Evolutionary conservation across 306 rosid species (phyloP).

Genomic region (Medicago ruthenica): DNA sequence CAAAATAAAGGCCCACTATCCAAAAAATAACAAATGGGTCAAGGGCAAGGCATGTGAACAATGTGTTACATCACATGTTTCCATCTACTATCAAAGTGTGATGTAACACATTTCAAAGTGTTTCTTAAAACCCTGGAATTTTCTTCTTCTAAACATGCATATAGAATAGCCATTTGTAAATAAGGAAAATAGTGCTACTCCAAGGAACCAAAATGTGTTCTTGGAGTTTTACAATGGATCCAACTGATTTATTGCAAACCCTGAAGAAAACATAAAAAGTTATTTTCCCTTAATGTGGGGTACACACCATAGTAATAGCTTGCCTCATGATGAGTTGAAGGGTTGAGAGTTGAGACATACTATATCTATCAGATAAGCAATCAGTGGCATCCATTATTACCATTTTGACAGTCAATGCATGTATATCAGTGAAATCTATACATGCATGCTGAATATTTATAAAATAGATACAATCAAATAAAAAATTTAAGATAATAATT

Average conservation of each 20-base stretch:
- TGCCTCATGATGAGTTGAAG: slow-evolving; percentile 33
- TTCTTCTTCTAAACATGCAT: slow-evolving; percentile 8
- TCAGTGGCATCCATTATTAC: slow-evolving; percentile 38
- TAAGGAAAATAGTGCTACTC: background rate
- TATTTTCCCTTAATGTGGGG: slow-evolving; percentile 38
- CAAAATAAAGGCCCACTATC: background rate
- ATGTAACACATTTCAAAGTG: too few species aligned
- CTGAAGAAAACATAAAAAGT: slow-evolving; percentile 4
- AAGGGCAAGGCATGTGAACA: slow-evolving; percentile 33
- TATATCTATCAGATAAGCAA: slow-evolving; percentile 22
- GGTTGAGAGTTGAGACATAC: slow-evolving; percentile 25
- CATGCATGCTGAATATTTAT: slow-evolving; percentile 18
- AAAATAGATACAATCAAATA: background rate
- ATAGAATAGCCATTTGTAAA: background rate
- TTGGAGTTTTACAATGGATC: slow-evolving; percentile 20
- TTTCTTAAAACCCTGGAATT: background rate
- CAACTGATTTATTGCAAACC: slow-evolving; percentile 10
- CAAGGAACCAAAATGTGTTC: background rate
- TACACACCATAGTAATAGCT: slow-evolving; percentile 31
- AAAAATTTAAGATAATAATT: background rate
- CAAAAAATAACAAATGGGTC: background rate
- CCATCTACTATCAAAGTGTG: slow-evolving; percentile 7
- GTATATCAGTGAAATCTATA: background rate
- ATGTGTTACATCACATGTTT: slow-evolving; percentile 34
- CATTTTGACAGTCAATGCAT: slow-evolving; percentile 11